These are phyloP conservation scores for Grosmannia huntii DNA, from an alignment of 2,329 filamentous ascomycete genomes.

Conservation along the genomic window DNA sequence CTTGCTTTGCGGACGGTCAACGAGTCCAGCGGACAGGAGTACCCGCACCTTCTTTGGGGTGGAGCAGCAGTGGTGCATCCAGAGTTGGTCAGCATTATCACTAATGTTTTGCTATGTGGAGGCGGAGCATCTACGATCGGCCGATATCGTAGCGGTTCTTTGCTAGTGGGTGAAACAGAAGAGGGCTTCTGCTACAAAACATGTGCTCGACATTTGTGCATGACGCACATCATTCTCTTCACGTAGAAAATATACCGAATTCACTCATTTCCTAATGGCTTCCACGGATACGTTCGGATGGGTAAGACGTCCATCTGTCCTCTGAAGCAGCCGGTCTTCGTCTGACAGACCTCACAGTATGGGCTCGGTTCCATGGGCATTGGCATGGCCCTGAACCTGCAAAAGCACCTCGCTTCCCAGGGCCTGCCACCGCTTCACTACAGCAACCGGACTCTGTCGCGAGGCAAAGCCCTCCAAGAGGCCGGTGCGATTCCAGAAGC, in stretches of 20 bases:
- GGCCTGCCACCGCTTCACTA: constrained; percentile 2
- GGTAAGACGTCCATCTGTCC: not conserved
- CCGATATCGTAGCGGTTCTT: not conserved
- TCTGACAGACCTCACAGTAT: not conserved
- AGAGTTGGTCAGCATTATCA: not conserved
- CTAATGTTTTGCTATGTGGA: not conserved
- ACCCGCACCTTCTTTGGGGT: not conserved
- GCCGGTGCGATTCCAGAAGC: not conserved
- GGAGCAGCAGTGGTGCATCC: not conserved
- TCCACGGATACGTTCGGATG: constrained; percentile 2
- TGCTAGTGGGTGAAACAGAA: not conserved
- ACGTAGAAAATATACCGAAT: not conserved
- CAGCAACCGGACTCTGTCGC: constrained; percentile 5
- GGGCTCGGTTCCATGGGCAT: constrained; percentile 5
- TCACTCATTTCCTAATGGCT: constrained; percentile 19
- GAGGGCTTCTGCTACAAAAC: not conserved
- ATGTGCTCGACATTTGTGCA: not conserved
- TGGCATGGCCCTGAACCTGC: constrained; percentile 5
- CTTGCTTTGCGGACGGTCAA: not conserved
- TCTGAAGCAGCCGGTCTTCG: not conserved
- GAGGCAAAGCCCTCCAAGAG: constrained; percentile 1
- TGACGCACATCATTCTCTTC: not conserved
- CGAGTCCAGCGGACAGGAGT: not conserved
- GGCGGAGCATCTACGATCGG: not conserved
- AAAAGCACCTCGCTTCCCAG: constrained; percentile 1